A percentile compares a stretch with the other conserved stretches of the same genome.
These are phyloP conservation scores for Phoenix dactylifera DNA, from an alignment of 176 grass and related monocot species.

Conservation along the genomic window DNA sequence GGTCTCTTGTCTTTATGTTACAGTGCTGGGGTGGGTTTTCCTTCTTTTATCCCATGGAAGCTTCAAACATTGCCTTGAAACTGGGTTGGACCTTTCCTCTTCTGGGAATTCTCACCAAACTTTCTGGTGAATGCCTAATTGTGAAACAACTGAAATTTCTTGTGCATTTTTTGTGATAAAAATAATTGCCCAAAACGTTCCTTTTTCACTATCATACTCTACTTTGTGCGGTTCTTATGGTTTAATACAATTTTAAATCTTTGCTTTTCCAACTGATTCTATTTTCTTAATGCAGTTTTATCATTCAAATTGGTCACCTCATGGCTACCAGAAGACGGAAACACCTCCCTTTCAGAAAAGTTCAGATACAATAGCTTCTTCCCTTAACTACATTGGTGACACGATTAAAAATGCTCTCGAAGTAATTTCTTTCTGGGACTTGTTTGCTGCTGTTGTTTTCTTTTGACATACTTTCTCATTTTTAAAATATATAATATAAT, in stretches of 20 bases:
- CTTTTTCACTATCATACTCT: constrained; percentile 4
- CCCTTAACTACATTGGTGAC: constrained; percentile 79
- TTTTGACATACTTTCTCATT: neutral
- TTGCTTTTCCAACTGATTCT: constrained; percentile 5
- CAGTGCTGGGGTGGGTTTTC: no score
- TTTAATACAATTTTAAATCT: neutral
- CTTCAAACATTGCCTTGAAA: no score
- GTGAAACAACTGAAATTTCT: no score
- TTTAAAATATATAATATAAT: neutral
- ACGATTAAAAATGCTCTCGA: constrained; percentile 89
- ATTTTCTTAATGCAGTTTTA: constrained; percentile 27
- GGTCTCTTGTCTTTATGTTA: no score
- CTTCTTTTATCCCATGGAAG: no score
- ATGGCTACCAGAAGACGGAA: constrained; percentile 45
- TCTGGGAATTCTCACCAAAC: no score
- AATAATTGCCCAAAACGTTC: no score
- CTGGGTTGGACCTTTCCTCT: no score
- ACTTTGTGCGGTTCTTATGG: constrained; percentile 8
- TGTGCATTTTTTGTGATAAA: no score
- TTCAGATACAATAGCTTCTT: constrained; percentile 74
- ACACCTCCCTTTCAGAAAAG: constrained; percentile 73
- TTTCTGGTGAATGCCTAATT: no score
- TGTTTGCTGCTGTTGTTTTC: neutral
- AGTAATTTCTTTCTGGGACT: constrained; percentile 31
- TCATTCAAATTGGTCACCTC: constrained; percentile 25